Base-by-base conservation (phyloP, 192 early-diverging fungal species). In the Rhizoclosmatium sp. region DNA sequence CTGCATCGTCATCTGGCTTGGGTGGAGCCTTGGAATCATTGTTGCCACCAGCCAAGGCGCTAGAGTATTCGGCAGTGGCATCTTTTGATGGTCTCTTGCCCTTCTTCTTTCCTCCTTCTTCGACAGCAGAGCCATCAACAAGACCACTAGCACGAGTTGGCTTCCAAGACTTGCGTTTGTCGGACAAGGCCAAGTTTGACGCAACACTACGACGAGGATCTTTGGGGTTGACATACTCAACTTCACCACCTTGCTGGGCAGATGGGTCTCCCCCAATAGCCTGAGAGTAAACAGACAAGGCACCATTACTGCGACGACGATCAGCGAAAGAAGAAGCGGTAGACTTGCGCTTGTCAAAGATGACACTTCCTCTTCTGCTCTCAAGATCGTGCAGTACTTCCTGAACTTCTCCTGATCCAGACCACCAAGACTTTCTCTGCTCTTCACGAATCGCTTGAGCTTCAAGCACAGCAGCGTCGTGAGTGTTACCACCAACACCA, bases 381-480 rank as follows among this genome's bases (percentile, higher is more conserved):
- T 76, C 75, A 19, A 67, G 3, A 5, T 19, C 41, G 3, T 54
- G n/a, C 12, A 76, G 41, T 65, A 19, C 19, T 66, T 71, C 79
- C 16, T 75, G 48, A 12, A 66, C 49, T 45, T 68, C 72, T 44
- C 41, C 39, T 0, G 40, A 62, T 12, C 79, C 79, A 58, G 68
- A 71, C 71, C 71, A 80, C 79, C 79, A 80, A 3, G 68, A 71
- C 19, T 69, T 64, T 4, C 79, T 44, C 39, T 69, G 47, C 42
- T 69, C 71, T 47, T 80, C 79, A 40, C 79, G 71, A n/a, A 66
- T 40, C 19, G 71, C 72, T 47, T 80, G 79, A 3, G 71, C 72
- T 69, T 80, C 79, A 44, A 74, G 64, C n/a, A 80, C 79, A 45
- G 72, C 47, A 21, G 79, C 48, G 65, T 80, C 79, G 5, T 44